Evolutionary conservation across 768 basidiomycete species (phyloP), one percentile per base, ranked within the genome.

Genomic region (Termitomyces sp.): DNA sequence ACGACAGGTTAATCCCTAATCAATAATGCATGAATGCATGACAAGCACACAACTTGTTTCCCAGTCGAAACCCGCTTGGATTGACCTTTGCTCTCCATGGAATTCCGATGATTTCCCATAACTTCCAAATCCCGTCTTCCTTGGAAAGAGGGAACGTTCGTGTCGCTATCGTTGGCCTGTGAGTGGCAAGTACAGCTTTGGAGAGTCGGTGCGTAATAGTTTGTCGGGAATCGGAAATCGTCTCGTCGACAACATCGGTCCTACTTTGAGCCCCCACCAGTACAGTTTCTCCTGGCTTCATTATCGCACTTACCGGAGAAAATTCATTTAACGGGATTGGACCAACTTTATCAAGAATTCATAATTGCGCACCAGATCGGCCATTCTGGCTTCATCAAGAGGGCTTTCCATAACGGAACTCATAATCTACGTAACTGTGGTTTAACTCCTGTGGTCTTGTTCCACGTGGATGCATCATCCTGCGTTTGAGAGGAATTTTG

Each of bases 1-100:
- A 28, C 29, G 22, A 24, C 29, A 56, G 10, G 53, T 52, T 20
- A 48, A 37, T 33, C 33, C n/a, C 47, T 42, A 12, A 20, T 15
- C 9, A 18, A 13, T 24, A 18, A 33, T 12, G 36, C 8, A 34
- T 36, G 26, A 33, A 26, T 42, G 34, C 9, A 22, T 33, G 20
- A 34, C 26, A 36, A 36, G 37, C 55, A 47, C 18, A 62, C 61
- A 28, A 57, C 51, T 52, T 55, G 33, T 39, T 45, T 54, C 22
- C 45, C 39, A 39, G 46, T 33, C 46, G 45, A 51, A 42, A 51
- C 47, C 31, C 22, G 56, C 54, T 51, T 56, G 22, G 34, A 42
- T 18, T 51, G 52, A 20, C 47, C 57, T 42, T 55, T 55, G 34
- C 59, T 59, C 31, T 60, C 63, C 12, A 60, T 65, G 29, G n/a